Evolutionary conservation across 768 basidiomycete species (phyloP).

Genomic region (Psilocybe sp.): DNA sequence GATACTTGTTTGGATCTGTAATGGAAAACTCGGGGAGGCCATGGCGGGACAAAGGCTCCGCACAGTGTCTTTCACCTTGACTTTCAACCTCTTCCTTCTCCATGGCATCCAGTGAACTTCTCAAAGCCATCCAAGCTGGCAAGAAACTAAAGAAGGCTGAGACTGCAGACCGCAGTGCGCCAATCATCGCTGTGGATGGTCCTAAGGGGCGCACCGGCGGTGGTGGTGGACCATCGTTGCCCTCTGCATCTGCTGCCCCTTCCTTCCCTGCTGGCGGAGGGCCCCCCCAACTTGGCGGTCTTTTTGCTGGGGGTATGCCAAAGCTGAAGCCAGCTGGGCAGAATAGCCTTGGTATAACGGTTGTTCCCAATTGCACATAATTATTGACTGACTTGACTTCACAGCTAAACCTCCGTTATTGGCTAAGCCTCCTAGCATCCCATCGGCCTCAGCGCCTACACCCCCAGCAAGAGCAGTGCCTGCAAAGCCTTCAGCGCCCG

Average conservation of each 20-base stretch:
- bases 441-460: conserved; percentile 42
- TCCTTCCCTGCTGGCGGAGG: conserved; percentile 28
- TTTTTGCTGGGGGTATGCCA: conserved; percentile 92
- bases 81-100: conserved; percentile 7
- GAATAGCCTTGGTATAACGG: conserved; percentile 44
- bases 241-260: conserved; percentile 15
- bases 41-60: conserved; percentile 3
- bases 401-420: conserved; percentile 61
- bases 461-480: conserved; percentile 33
- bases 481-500: conserved; percentile 27
- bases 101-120: conserved; percentile 75
- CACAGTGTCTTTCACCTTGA: conserved; percentile 2
- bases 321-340: conserved; percentile 82
- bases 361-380: conserved; percentile 7
- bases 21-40: neutral
- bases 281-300: conserved; percentile 77
- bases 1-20: too few relatives aligned
- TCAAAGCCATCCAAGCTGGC: conserved; percentile 82
- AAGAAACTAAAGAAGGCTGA: conserved; percentile 78
- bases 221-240: conserved; percentile 11
- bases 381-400: neutral
- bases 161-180: conserved; percentile 81
- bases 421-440: conserved; percentile 66
- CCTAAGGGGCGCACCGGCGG: conserved; percentile 39
- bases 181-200: conserved; percentile 42